These are phyloP conservation scores for Panicum virgatum DNA, from an alignment of 202 grass and related monocot genomes.

Conservation along the genomic window DNA sequence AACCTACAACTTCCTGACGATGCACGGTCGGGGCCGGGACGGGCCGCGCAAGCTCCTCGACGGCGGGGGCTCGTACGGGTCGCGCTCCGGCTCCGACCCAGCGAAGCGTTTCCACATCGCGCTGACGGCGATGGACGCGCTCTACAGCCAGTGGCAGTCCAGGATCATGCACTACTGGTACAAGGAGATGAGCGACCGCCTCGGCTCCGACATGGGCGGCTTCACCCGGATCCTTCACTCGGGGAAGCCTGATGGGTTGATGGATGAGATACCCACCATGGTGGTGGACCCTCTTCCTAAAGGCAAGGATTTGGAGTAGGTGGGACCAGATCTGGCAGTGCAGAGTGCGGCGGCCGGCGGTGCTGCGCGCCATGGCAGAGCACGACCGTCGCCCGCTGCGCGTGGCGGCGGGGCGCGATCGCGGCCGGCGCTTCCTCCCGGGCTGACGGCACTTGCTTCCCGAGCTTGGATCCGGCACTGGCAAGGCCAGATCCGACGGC, in stretches of 20 bases:
- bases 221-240: slow-evolving; percentile 93
- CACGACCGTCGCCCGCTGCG: too few relatives aligned
- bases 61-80: too few relatives aligned
- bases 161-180: slow-evolving; percentile 98
- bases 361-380: too few relatives aligned
- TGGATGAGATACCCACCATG: slow-evolving; percentile 87
- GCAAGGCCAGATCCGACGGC: too few relatives aligned
- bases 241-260: slow-evolving; percentile 69
- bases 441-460: too few relatives aligned
- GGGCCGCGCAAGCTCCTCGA: slow-evolving; percentile 49
- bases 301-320: slow-evolving; percentile 69
- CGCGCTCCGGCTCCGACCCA: too few relatives aligned
- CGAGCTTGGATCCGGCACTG: too few relatives aligned
- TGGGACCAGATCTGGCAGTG: too few relatives aligned
- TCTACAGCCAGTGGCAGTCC: slow-evolving; percentile 97
- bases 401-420: too few relatives aligned
- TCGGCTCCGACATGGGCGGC: slow-evolving; percentile 76
- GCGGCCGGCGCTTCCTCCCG: too few relatives aligned
- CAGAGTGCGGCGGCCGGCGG: too few relatives aligned
- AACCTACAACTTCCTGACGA: slow-evolving; percentile 82
- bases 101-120: slow-evolving; percentile 90
- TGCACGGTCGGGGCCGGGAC: slow-evolving; percentile 42
- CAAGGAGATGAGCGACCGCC: slow-evolving; percentile 55
- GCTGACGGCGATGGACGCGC: slow-evolving; percentile 79
- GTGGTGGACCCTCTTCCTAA: slow-evolving; percentile 80